Evolutionary conservation across 2,329 filamentous ascomycete species (phyloP).

Genomic region (Penicillium sp.): DNA sequence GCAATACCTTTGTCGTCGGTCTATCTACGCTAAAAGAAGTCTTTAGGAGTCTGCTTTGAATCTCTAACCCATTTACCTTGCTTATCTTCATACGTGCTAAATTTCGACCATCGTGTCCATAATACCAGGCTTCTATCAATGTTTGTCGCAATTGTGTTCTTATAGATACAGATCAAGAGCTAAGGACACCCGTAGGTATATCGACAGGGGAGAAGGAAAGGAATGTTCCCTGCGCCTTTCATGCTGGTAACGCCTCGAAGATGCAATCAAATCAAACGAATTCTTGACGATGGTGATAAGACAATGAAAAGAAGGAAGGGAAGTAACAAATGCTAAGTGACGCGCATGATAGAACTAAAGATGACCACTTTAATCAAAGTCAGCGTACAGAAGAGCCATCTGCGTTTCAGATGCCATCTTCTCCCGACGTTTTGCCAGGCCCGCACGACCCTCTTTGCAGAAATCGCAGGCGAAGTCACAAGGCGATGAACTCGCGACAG

Average conservation of each 20-base stretch:
- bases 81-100: constrained; percentile 2
- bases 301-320: neutral
- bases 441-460: constrained; percentile 63
- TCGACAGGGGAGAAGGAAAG: neutral
- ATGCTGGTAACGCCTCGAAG: neutral
- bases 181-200: neutral
- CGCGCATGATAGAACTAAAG: neutral
- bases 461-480: constrained; percentile 76
- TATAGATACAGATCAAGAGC: neutral
- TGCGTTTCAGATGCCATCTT: constrained; percentile 28
- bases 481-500: constrained; percentile 37
- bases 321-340: neutral
- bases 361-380: neutral
- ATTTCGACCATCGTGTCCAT: constrained; percentile 4
- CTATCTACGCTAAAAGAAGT: constrained; percentile 15
- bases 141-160: neutral
- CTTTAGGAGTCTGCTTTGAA: constrained; percentile 3
- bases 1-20: constrained; percentile 7
- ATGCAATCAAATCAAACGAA: constrained; percentile 1
- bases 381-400: constrained; percentile 8
- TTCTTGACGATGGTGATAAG: neutral
- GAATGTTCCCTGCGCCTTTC: neutral
- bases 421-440: constrained; percentile 55
- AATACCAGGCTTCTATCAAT: constrained; percentile 6
- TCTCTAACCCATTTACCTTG: neutral